Conservation (phyloP, 2,329 filamentous ascomycete species). For the Cercospora beticola region DNA sequence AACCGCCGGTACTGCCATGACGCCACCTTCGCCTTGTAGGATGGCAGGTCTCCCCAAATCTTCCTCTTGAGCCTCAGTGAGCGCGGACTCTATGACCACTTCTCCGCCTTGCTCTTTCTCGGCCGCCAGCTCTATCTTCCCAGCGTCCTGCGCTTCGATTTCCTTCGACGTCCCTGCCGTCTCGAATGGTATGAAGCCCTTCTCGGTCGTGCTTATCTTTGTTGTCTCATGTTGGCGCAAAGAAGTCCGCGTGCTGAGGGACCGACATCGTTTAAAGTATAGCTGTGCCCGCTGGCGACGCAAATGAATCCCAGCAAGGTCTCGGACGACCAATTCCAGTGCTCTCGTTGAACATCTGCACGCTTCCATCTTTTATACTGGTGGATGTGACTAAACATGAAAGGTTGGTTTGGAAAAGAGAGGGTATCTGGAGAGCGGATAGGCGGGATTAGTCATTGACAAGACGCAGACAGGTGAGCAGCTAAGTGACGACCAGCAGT, state of each 20-base stretch:
- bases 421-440: background rate
- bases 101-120: background rate
- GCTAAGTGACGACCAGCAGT: background rate
- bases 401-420: background rate
- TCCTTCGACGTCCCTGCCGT: background rate
- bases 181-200: constrained; percentile 22
- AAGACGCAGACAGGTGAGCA: background rate
- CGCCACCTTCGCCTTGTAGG: background rate
- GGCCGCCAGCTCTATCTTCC: background rate
- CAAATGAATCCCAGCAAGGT: constrained; percentile 28
- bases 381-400: background rate
- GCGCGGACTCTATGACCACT: background rate
- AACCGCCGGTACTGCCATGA: background rate
- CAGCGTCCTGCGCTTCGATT: background rate
- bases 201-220: constrained; percentile 3
- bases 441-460: background rate
- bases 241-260: constrained; percentile 17
- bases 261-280: constrained; percentile 18
- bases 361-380: constrained; percentile 17
- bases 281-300: constrained; percentile 21
- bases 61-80: background rate
- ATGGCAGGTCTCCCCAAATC: background rate
- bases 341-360: constrained; percentile 29
- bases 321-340: constrained; percentile 27
- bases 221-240: constrained; percentile 13